Evolutionary conservation across 768 basidiomycete species (phyloP).

Genomic region (Podaxis carcinomalis): DNA sequence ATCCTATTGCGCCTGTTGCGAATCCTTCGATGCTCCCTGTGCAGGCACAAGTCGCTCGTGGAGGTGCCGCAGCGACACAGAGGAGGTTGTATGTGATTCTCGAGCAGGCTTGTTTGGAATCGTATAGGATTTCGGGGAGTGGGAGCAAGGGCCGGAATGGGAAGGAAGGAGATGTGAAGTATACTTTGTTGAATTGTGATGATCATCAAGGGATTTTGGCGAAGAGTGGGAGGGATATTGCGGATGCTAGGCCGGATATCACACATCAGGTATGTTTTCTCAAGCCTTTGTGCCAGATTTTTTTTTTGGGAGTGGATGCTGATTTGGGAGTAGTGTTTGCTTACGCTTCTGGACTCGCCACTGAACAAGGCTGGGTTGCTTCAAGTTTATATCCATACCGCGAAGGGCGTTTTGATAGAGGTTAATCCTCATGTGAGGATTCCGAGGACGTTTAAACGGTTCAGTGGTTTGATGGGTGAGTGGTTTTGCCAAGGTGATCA

Average conservation of each 20-base stretch:
- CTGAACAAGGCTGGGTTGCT: constrained; percentile 95
- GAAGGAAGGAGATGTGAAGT: constrained; percentile 83
- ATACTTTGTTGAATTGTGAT: constrained; percentile 95
- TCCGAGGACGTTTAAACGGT: constrained; percentile 97
- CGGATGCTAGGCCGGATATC: constrained; percentile 98
- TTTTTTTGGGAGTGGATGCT: constrained; percentile 1
- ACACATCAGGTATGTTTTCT: constrained; percentile 80
- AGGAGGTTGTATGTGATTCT: constrained; percentile 86
- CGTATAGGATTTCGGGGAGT: constrained; percentile 77
- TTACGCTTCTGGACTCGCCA: constrained; percentile 95
- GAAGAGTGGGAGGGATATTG: constrained; percentile 96
- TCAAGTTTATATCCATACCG: constrained; percentile 98
- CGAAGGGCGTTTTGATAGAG: constrained; percentile 93
- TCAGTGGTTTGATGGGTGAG: constrained; percentile 96
- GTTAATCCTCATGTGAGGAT: constrained; percentile 98
- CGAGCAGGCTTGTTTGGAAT: constrained; percentile 93
- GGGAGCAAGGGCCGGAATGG: constrained; percentile 48
- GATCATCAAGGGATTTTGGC: constrained; percentile 99
- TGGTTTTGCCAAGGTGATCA: neutral
- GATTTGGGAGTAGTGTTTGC: constrained; percentile 62
- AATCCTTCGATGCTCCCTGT: constrained; percentile 83
- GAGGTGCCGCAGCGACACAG: constrained; percentile 45
- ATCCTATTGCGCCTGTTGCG: constrained; percentile 43
- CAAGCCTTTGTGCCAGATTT: neutral
- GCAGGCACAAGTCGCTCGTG: constrained; percentile 69